These are phyloP conservation scores for Exophiala sp. DNA, from an alignment of 2,329 filamentous ascomycete genomes.

Conservation along the genomic window DNA sequence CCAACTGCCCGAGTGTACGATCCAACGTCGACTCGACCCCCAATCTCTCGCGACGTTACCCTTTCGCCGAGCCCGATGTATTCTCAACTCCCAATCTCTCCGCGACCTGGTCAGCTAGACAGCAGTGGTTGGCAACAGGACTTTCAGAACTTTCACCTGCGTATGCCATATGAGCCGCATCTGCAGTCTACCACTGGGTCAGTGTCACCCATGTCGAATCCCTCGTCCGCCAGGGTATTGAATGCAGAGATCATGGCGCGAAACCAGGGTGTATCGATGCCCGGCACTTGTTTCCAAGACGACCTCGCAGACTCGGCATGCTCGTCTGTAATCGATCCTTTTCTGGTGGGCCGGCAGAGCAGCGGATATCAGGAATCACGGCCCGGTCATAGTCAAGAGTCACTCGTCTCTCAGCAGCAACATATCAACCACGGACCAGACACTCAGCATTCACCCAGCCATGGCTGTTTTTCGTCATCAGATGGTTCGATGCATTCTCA, in stretches of 20 bases:
- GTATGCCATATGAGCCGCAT: conserved; percentile 39
- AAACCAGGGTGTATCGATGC: conserved; percentile 33
- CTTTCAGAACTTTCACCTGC: conserved; percentile 49
- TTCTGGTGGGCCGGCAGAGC: conserved; percentile 5
- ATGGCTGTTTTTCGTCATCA: conserved; percentile 30
- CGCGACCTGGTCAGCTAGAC: conserved; percentile 38
- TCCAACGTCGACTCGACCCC: conserved; percentile 3
- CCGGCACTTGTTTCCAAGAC: conserved; percentile 32
- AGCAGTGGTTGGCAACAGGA: conserved; percentile 47
- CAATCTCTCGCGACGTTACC: conserved; percentile 33
- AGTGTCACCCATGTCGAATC: conserved; percentile 37
- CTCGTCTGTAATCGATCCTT: conserved; percentile 14
- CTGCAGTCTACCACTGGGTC: conserved; percentile 45
- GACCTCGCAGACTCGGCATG: conserved; percentile 30
- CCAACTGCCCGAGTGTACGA: conserved; percentile 30
- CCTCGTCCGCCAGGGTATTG: conserved; percentile 31
- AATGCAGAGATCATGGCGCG: conserved; percentile 31
- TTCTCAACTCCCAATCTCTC: conserved; percentile 41
- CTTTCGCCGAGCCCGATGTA: conserved; percentile 51
- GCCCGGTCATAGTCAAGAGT: conserved; percentile 33
- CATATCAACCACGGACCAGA: conserved; percentile 21
- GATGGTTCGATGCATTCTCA: conserved; percentile 28
- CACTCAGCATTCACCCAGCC: conserved; percentile 34
- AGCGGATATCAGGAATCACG: conserved; percentile 19
- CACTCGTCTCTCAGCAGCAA: conserved; percentile 12